Percentiles rank a stretch among this genome's conserved stretches.
Evolutionary conservation across 2,329 filamentous ascomycete genomes (phyloP).

Genomic region (Fusarium sp.): DNA sequence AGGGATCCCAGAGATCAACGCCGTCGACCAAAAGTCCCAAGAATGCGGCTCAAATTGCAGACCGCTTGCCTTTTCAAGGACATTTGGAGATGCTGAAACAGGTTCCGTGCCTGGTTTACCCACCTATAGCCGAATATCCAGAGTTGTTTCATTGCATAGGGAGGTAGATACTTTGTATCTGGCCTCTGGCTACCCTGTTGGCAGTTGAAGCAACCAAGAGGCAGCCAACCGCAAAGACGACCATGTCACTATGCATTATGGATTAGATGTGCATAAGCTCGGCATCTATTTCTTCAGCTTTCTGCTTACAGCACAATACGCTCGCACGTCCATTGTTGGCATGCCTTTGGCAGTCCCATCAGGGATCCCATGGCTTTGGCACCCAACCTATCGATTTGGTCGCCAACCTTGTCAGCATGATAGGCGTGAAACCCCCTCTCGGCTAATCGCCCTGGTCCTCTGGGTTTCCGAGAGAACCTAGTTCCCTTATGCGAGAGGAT

Average conservation of each 20-base stretch:
- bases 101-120: neutral
- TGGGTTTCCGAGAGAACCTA: conserved; percentile 1
- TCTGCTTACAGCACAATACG: neutral
- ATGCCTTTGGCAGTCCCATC: neutral
- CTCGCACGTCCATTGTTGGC: neutral
- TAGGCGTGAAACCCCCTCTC: neutral
- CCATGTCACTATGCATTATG: neutral
- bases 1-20: conserved; percentile 6
- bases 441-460: conserved; percentile 1
- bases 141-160: neutral
- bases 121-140: neutral
- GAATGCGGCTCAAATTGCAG: conserved; percentile 9
- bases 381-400: neutral
- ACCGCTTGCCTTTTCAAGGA: neutral
- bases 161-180: neutral
- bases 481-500: conserved; percentile 1
- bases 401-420: conserved; percentile 1
- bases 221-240: neutral
- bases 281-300: neutral
- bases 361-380: neutral
- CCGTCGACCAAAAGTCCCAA: conserved; percentile 1
- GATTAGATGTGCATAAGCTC: neutral
- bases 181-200: neutral
- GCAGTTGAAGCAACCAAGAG: neutral
- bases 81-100: neutral